Percentiles rank a stretch among this genome's conserved stretches.
phyloP scores from a whole-genome alignment of 2,329 filamentous ascomycete genomes.

The Torrubiella hemipterigena region DNA sequence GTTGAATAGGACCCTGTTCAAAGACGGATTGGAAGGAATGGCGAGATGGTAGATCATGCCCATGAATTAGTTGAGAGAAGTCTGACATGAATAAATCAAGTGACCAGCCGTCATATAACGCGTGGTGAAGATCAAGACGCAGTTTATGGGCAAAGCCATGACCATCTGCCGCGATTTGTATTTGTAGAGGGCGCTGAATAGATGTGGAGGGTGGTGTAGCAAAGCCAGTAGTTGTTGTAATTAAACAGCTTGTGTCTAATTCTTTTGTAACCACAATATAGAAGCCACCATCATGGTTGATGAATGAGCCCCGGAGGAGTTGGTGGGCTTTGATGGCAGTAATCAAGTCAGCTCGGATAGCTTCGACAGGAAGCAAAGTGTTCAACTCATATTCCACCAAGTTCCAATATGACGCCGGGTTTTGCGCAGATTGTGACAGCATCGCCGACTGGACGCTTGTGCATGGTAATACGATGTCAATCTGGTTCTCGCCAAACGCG shows the following conservation, averaged over 20 bases:
- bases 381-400: constrained; percentile 55
- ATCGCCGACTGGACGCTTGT: constrained; percentile 69
- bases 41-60: no score
- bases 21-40: no score
- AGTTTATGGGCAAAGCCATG: constrained; percentile 14
- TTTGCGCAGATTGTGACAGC: constrained; percentile 58
- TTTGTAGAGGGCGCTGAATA: constrained; percentile 44
- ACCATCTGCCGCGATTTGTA: constrained; percentile 38
- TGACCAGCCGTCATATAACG: constrained; percentile 90
- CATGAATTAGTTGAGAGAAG: constrained; percentile 37
- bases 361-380: constrained; percentile 15
- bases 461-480: constrained; percentile 44
- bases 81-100: constrained; percentile 63
- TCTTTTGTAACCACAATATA: constrained; percentile 25
- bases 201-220: no score
- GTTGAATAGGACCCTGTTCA: constrained; percentile 11
- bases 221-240: no score
- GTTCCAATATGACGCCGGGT: constrained; percentile 61
- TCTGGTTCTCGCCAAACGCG: constrained; percentile 12
- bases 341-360: constrained; percentile 36
- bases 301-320: constrained; percentile 65
- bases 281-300: constrained; percentile 28
- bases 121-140: constrained; percentile 60
- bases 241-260: no score
- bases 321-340: constrained; percentile 43